phyloP scores from a whole-genome alignment of 768 basidiomycete species.

The Tricholoma sp. region DNA sequence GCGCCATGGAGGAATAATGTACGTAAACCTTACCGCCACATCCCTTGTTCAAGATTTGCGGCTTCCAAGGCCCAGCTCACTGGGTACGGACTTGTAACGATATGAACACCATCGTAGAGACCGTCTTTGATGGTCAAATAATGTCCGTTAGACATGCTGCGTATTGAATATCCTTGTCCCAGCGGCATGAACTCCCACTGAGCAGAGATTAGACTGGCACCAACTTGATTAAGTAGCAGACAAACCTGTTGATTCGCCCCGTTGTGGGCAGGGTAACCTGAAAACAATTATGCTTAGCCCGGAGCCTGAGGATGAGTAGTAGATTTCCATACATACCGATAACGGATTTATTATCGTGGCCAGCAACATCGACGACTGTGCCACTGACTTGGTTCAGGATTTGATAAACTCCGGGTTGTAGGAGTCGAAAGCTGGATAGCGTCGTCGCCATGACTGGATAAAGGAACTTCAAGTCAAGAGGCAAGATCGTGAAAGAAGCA shows the following conservation, averaged over 20 bases:
- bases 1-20: too few species aligned
- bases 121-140: conserved; percentile 26
- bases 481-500: not conserved
- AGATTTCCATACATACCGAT: conserved; percentile 8
- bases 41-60: conserved; percentile 13
- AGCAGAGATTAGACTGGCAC: not conserved
- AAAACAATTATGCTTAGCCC: not conserved
- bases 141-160: conserved; percentile 17
- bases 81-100: conserved; percentile 24
- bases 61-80: conserved; percentile 27
- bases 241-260: conserved; percentile 26
- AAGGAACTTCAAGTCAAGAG: not conserved
- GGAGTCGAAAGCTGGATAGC: not conserved
- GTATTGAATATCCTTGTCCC: conserved; percentile 28
- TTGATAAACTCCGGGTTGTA: conserved; percentile 17
- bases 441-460: not conserved
- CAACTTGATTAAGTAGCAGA: too few species aligned
- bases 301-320: not conserved
- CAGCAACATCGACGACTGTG: conserved; percentile 19
- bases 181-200: conserved; percentile 27
- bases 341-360: conserved; percentile 13
- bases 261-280: conserved; percentile 16
- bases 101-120: conserved; percentile 9
- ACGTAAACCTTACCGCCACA: conserved; percentile 17
- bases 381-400: conserved; percentile 12